Percentiles rank a stretch among this genome's conserved stretches.
phyloP scores from a whole-genome alignment of 2,329 filamentous ascomycete species.

The Aureobasidium sp. region DNA sequence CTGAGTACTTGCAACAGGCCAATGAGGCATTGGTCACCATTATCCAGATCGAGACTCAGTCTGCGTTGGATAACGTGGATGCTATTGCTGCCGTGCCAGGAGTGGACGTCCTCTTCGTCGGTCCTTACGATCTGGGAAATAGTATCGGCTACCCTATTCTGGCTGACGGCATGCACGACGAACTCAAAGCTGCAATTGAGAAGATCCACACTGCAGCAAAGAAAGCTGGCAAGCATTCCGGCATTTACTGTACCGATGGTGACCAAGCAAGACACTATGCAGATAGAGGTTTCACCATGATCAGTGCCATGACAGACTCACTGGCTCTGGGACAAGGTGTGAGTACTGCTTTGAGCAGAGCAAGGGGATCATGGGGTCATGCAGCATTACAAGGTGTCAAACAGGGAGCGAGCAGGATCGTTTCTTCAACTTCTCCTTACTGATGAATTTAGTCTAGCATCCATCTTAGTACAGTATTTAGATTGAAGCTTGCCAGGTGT shows the following conservation, averaged over 20 bases:
- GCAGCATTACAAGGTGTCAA: slow-evolving; percentile 21
- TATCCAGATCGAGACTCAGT: slow-evolving; percentile 40
- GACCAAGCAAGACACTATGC: slow-evolving; percentile 46
- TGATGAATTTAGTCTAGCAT: neutral
- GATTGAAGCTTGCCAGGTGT: no score
- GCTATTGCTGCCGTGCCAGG: slow-evolving; percentile 48
- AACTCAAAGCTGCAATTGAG: slow-evolving; percentile 46
- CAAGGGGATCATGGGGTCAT: slow-evolving; percentile 22
- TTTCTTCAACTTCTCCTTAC: neutral
- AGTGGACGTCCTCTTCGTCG: slow-evolving; percentile 48
- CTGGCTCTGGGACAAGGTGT: slow-evolving; percentile 25
- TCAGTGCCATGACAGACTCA: slow-evolving; percentile 33
- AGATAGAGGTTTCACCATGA: slow-evolving; percentile 49
- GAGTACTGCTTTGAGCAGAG: slow-evolving; percentile 23
- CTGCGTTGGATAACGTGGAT: slow-evolving; percentile 35
- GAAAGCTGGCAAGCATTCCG: slow-evolving; percentile 46
- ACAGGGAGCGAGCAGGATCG: slow-evolving; percentile 20
- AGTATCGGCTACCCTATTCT: slow-evolving; percentile 49
- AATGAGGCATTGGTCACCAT: slow-evolving; percentile 48
- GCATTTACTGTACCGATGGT: slow-evolving; percentile 48
- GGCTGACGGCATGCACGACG: slow-evolving; percentile 39
- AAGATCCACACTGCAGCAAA: slow-evolving; percentile 46
- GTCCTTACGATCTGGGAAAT: slow-evolving; percentile 52
- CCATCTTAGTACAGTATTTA: no score
- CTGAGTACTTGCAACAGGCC: slow-evolving; percentile 49